These are phyloP conservation scores for Sugiyamaella novakii DNA, from an alignment of 1,139 yeast species.

Conservation along the genomic window DNA sequence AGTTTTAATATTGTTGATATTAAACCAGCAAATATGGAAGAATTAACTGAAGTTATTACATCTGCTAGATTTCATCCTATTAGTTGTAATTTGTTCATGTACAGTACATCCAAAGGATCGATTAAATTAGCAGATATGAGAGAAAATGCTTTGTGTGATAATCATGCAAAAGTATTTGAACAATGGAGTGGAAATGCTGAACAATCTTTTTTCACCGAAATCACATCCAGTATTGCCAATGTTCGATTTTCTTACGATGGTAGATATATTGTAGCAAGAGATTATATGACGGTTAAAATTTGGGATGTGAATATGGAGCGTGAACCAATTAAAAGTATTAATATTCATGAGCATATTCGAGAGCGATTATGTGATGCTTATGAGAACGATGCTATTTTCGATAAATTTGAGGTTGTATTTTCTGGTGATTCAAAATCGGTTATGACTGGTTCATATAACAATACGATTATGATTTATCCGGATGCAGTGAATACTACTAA, in stretches of 20 bases:
- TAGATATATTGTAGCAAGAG: constrained; percentile 90
- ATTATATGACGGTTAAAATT: constrained; percentile 94
- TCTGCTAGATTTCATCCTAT: constrained; percentile 95
- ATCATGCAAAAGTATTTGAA: constrained; percentile 83
- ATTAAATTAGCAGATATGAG: constrained; percentile 97
- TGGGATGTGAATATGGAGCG: constrained; percentile 99
- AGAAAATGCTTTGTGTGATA: constrained; percentile 89
- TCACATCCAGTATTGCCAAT: constrained; percentile 92
- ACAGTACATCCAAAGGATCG: constrained; percentile 95
- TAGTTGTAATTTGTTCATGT: constrained; percentile 92
- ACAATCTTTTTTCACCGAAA: constrained; percentile 96
- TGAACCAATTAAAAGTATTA: constrained; percentile 90
- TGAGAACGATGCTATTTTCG: constrained; percentile 97
- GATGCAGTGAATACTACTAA: constrained; percentile 57
- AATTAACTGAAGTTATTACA: constrained; percentile 97
- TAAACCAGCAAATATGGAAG: constrained; percentile 98
- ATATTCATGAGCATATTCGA: constrained; percentile 92
- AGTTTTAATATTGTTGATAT: constrained; percentile 94
- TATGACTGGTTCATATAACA: constrained; percentile 97
- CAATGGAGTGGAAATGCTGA: constrained; percentile 91
- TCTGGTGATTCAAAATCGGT: constrained; percentile 90
- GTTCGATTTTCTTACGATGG: constrained; percentile 93
- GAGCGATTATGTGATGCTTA: constrained; percentile 95
- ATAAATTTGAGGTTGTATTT: constrained; percentile 95
- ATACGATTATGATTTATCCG: constrained; percentile 96